Evolutionary conservation across 139 green algal genomes (phyloP), one percentile per base, ranked within the genome.

Genomic region (Chlorella ohadii): DNA sequence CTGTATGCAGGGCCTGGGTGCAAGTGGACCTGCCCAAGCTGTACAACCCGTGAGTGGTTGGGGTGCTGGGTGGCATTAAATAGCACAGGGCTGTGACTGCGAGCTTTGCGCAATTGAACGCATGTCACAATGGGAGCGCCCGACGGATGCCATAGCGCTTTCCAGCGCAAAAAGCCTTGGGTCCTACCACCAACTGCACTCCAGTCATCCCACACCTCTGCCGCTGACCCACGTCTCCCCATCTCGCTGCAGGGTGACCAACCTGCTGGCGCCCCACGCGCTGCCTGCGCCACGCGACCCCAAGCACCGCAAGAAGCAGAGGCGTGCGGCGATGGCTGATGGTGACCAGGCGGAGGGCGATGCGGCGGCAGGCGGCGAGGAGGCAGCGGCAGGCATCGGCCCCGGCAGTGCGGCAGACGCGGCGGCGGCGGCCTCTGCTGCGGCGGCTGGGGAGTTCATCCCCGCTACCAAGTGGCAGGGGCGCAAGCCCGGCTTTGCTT

Each of bases 1-100:
- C n/a, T n/a, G n/a, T n/a, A n/a, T 5, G 95, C 34, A 85, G 84
- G 73, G 94, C 96, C 0, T 99, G 97, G 97, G 93, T 99, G 39
- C 82, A 84, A 0, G 94, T 99, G 4, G 94, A 98, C 34, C 84
- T 99, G 55, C 97, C 97, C 5, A 92, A 91, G 61, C 95, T 98
- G 81, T 96, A 92, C 94, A 98, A 98, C 93, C 95, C 95, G 51
- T 59, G 51, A 59, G 51, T 59, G n/a, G n/a, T n/a, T n/a, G 51
- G 2, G 51, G 51, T 9, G 51, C 6, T 51, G 44, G 44, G 44
- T 51, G 44, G 44, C 7, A n/a, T n/a, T n/a, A 51, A 51, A 51
- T 9, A 51, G 44, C 9, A 9, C 44, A 51, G 7, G 44, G 6
- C 7, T 51, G 44, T 51, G 44, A n/a, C n/a, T n/a, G n/a, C n/a